Base-by-base conservation (phyloP, 805 yeast genomes). In the Debaryomyces maramus region DNA sequence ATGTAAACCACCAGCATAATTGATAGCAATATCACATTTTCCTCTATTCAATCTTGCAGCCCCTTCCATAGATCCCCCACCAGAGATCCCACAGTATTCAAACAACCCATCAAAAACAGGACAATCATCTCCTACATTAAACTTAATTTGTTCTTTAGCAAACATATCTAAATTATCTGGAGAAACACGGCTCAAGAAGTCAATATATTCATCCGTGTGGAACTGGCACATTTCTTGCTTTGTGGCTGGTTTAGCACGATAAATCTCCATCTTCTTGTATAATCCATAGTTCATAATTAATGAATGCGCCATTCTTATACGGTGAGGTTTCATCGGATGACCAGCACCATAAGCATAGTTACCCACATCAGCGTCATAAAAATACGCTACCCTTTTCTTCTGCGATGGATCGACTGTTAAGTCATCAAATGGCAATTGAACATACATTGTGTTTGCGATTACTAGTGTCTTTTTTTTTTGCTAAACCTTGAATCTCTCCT, bases 311-410 rank as follows among this genome's bases (percentile, higher is more conserved):
- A 93, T 90, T 80, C 98, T 85, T 69, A 93, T 89, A 59, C 99
- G 81, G 63, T 91, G 97, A 17, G 99, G 99, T 61, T 93, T 93
- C 99, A 93, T 93, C 29, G 97, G 97, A 64, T 93, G 99, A 20
- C 97, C 97, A 4, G 97, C 93, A 41, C 98, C 98, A 60, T 93
- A 93, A 32, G 97, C 96, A 65, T 91, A 91, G 68, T 93, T 93
- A 24, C 98, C 98, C 34, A 93, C 96, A 61, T 91, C 99, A 20
- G 96, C 71, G 40, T 67, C 73, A 43, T 70, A 68, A 51, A 67
- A 68, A 49, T 68, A 69, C 15, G 73, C 75, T 43, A 67, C 69
- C 23, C 74, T 48, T 41, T 67, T 70, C 55, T 69, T 69, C 36
- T 64, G 63, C 32, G 53, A 56, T 17, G 67, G 63, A 48, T 68